Conservation (phyloP, 2,329 filamentous ascomycete genomes). For the Drechslerella dactyloides region DNA sequence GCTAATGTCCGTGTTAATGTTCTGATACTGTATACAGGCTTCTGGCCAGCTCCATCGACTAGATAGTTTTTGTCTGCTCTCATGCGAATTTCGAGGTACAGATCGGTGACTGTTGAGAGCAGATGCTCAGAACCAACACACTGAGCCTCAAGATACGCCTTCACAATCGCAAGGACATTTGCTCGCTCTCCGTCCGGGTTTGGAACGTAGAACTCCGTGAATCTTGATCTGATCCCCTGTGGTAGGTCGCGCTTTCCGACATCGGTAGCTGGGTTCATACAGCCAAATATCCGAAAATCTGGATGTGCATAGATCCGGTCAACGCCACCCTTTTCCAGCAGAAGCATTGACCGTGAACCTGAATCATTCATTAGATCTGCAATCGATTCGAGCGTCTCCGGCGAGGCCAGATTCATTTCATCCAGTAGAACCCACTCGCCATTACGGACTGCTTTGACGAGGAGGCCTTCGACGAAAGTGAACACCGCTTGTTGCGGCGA, state of each 20-base stretch:
- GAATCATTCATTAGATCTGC: constrained; percentile 82
- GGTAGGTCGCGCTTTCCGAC: constrained; percentile 94
- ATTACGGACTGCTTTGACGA: constrained; percentile 93
- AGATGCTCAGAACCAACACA: constrained; percentile 78
- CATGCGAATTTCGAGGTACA: constrained; percentile 82
- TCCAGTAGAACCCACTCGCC: constrained; percentile 97
- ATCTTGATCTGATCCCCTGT: constrained; percentile 83
- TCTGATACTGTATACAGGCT: constrained; percentile 94
- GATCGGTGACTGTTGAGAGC: constrained; percentile 27
- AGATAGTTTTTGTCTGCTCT: constrained; percentile 81
- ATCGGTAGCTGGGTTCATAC: constrained; percentile 99
- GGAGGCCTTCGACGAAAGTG: constrained; percentile 92
- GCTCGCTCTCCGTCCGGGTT: constrained; percentile 86
- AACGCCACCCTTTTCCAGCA: constrained; percentile 92
- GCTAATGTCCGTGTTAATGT: constrained; percentile 88
- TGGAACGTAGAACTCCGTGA: constrained; percentile 93
- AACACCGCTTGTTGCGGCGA: constrained; percentile 66
- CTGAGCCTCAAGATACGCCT: constrained; percentile 79
- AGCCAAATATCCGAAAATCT: constrained; percentile 93
- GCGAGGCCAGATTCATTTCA: constrained; percentile 94
- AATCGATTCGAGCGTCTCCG: constrained; percentile 92
- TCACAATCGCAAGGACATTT: constrained; percentile 85
- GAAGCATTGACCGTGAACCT: constrained; percentile 77
- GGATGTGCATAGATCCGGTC: constrained; percentile 88
- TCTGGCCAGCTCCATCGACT: constrained; percentile 93